Evolutionary conservation across 2,329 filamentous ascomycete genomes (phyloP).

Genomic region (Curvularia sp.): DNA sequence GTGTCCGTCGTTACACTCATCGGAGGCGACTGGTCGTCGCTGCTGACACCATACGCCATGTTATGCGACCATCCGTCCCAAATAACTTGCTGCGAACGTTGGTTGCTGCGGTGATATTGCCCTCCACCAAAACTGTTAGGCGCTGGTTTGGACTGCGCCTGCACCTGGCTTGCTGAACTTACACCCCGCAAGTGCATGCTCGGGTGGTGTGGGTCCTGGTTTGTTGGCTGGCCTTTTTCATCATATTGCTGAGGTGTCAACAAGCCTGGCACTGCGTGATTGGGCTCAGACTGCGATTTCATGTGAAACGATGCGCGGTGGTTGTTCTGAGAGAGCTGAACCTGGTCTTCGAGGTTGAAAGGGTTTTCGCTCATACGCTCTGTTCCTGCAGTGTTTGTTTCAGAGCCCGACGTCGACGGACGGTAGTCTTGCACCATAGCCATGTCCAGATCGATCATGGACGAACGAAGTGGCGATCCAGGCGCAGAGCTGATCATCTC

Average conservation of each 20-base stretch:
- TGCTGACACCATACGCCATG: conserved; percentile 40
- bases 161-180: conserved; percentile 47
- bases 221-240: conserved; percentile 45
- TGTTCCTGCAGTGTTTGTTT: conserved; percentile 47
- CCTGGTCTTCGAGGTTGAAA: conserved; percentile 59
- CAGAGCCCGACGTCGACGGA: conserved; percentile 54
- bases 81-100: conserved; percentile 38
- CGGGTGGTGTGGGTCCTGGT: conserved; percentile 39
- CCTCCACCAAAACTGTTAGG: conserved; percentile 29
- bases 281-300: conserved; percentile 53
- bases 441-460: conserved; percentile 56
- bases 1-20: conserved; percentile 43
- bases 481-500: conserved; percentile 43
- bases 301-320: conserved; percentile 51
- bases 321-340: conserved; percentile 49
- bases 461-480: conserved; percentile 47
- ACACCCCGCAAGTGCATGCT: conserved; percentile 46
- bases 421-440: conserved; percentile 53
- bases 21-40: conserved; percentile 43
- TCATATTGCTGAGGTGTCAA: conserved; percentile 48
- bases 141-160: conserved; percentile 33
- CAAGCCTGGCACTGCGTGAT: conserved; percentile 47
- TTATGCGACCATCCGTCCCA: conserved; percentile 48
- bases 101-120: conserved; percentile 33
- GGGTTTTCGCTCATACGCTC: conserved; percentile 56